These are phyloP conservation scores for Blastobotrys buckinghamii DNA, from an alignment of 1,139 yeast genomes.

Conservation along the genomic window DNA sequence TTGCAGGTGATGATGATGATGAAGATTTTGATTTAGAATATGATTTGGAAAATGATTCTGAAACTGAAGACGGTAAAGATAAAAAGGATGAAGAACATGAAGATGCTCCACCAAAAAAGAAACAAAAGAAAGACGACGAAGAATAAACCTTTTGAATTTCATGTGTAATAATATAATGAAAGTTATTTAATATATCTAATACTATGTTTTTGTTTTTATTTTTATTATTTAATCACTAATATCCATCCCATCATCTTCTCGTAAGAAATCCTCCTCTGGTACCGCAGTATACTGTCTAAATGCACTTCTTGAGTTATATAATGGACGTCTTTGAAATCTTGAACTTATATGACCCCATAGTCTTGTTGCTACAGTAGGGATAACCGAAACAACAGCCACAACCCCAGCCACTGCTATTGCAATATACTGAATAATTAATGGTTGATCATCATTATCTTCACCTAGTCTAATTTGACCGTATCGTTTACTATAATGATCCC, in stretches of 20 bases:
- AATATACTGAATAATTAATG: constrained; percentile 21
- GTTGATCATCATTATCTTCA: constrained; percentile 48
- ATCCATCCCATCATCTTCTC: constrained; percentile 26
- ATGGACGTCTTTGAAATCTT: constrained; percentile 9
- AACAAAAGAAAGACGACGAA: constrained; percentile 16
- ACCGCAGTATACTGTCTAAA: constrained; percentile 25
- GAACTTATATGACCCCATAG: constrained; percentile 12
- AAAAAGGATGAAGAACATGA: constrained; percentile 19
- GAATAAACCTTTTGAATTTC: too few relatives aligned
- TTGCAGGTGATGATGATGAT: constrained; percentile 20
- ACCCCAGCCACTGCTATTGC: constrained; percentile 31
- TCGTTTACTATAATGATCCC: constrained; percentile 72
- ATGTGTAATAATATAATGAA: too few relatives aligned
- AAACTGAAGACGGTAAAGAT: constrained; percentile 21
- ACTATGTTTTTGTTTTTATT: neutral
- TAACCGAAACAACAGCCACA: constrained; percentile 29
- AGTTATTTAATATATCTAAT: neutral
- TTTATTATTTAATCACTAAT: constrained; percentile 15
- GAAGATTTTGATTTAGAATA: constrained; percentile 23
- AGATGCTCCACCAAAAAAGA: constrained; percentile 24
- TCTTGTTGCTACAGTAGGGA: constrained; percentile 24
- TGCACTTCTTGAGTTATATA: constrained; percentile 24
- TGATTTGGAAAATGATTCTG: constrained; percentile 23
- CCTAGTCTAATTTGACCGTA: constrained; percentile 86
- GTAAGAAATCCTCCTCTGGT: constrained; percentile 26